Percentiles rank a stretch among this genome's conserved stretches.
Evolutionary conservation across 192 early-diverging fungal species (phyloP).

Genomic region (Phycomyces blakesleeanus): DNA sequence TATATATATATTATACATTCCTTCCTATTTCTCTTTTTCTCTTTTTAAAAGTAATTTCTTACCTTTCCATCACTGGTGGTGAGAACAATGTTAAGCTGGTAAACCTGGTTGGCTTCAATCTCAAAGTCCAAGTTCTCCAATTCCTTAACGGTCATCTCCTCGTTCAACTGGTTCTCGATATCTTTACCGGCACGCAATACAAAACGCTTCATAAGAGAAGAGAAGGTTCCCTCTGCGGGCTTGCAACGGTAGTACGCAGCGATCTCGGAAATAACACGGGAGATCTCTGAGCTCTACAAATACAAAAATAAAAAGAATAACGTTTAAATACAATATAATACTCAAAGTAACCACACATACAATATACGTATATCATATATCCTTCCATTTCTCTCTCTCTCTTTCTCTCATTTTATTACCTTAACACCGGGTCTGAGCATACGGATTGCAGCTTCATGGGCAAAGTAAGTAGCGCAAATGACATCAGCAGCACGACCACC

Average conservation of each 20-base stretch:
- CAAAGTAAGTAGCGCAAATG: slow-evolving; percentile 70
- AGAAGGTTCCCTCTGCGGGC: slow-evolving; percentile 64
- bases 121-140: slow-evolving; percentile 58
- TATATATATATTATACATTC: no score
- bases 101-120: slow-evolving; percentile 69
- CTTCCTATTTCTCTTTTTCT: no score
- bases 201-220: slow-evolving; percentile 71
- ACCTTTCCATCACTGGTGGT: slow-evolving; percentile 55
- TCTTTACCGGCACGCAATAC: slow-evolving; percentile 63
- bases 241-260: slow-evolving; percentile 62
- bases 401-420: slow-evolving; percentile 17
- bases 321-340: no score
- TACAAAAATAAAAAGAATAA: neutral
- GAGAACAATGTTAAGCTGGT: slow-evolving; percentile 67
- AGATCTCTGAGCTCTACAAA: slow-evolving; percentile 45
- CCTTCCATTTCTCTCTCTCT: neutral
- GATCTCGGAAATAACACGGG: slow-evolving; percentile 55
- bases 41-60: no score
- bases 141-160: slow-evolving; percentile 40
- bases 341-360: no score
- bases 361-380: no score
- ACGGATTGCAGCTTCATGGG: slow-evolving; percentile 76
- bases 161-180: slow-evolving; percentile 54
- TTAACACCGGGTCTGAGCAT: slow-evolving; percentile 75
- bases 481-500: slow-evolving; percentile 39